Percentiles rank a stretch among this genome's conserved stretches.
These are phyloP conservation scores for Trichoderma virens DNA, from an alignment of 495 filamentous ascomycete species.

Conservation along the genomic window DNA sequence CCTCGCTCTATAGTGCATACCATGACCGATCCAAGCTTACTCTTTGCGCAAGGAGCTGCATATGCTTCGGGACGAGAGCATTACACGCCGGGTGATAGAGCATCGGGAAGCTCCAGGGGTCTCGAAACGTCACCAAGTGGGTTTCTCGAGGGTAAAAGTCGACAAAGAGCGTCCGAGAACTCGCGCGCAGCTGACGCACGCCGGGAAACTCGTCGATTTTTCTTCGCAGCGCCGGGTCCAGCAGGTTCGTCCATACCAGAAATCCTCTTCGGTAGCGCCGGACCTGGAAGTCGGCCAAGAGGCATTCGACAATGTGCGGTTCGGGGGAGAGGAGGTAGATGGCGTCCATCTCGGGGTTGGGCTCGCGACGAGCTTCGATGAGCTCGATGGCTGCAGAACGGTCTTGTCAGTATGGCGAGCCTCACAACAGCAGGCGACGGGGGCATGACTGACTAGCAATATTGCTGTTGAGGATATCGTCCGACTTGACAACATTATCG, in stretches of 20 bases:
- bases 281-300: constrained; percentile 84
- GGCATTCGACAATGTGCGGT: constrained; percentile 81
- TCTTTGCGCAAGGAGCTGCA: constrained; percentile 80
- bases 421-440: neutral
- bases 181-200: constrained; percentile 64
- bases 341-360: constrained; percentile 84
- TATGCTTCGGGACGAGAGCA: constrained; percentile 67
- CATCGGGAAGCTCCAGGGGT: constrained; percentile 90
- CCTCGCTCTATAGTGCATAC: neutral
- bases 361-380: constrained; percentile 73
- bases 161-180: constrained; percentile 65
- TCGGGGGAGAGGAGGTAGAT: constrained; percentile 83
- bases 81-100: constrained; percentile 89
- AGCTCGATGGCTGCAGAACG: constrained; percentile 67
- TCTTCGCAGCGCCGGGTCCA: constrained; percentile 32
- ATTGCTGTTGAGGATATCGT: constrained; percentile 91
- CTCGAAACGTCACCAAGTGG: constrained; percentile 79
- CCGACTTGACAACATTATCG: constrained; percentile 81
- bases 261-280: constrained; percentile 64
- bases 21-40: constrained; percentile 39
- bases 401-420: constrained; percentile 18
- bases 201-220: constrained; percentile 33
- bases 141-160: constrained; percentile 90
- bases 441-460: constrained; percentile 67
- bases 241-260: constrained; percentile 72